Base-by-base conservation (phyloP, 768 basidiomycete genomes). In the Boletus sp. region DNA sequence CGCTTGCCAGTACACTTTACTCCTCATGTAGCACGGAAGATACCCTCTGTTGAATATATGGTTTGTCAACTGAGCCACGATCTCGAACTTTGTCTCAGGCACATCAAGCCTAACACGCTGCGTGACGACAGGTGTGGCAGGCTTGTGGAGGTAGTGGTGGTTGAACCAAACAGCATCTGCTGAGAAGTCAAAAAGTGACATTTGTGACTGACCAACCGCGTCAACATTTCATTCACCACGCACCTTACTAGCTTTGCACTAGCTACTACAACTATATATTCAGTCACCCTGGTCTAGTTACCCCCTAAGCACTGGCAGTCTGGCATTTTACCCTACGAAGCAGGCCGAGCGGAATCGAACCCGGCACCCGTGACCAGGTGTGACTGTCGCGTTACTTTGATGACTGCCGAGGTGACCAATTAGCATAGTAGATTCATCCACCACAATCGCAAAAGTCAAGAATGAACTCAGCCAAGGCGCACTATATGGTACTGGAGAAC, bases 131-230 rank as follows among this genome's bases (percentile, higher is more conserved):
- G 70, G 68, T 4, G 64, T 62, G 17, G 46, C 56, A 9, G 68
- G 52, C 44, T 64, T 70, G 66, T 75, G 67, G 30, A 68, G 57
- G 52, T 78, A 75, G 34, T 72, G 61, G 53, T 79, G 79, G 49
- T 66, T 72, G 62, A 81, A 76, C 78, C 79, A 79, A 40, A 79
- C 50, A 7, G 66, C 66, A 55, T 79, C 79, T 58, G 74, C 77
- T 81, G 50, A 46, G 44, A 33, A 34, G n/a, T n/a, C n/a, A n/a
- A n/a, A n/a, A n/a, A n/a, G 23, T 23, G 23, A 23, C 23, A 23
- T 23, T 23, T 23, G 23, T 23, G 23, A 23, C 23, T 23, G 23
- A 4, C 23, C 4, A 23, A n/a, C n/a, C n/a, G n/a, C n/a, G n/a
- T n/a, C n/a, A n/a, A n/a, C n/a, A n/a, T n/a, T n/a, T n/a, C n/a